Evolutionary conservation across 495 filamentous ascomycete species (phyloP), one percentile per base, ranked within the genome.

Genomic region (Ascodesmis nigricans): DNA sequence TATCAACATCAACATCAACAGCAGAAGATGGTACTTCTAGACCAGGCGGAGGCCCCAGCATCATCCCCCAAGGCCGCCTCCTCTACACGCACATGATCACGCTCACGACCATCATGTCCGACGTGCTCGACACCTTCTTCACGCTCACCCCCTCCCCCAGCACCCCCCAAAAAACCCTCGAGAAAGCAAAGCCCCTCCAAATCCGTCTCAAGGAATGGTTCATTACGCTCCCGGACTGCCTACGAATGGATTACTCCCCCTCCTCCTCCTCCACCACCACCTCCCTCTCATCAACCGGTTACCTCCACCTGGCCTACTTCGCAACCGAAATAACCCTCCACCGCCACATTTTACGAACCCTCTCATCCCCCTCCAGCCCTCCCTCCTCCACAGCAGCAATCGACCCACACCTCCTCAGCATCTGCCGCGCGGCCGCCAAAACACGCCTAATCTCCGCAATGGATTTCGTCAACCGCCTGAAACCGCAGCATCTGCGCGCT

Each of bases 351-450:
- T 66, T 83, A 29, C 73, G 78, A 21, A 75, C 74, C 13, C 58
- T 84, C 22, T 61, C 61, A 36, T 52, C 61, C 0, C 49, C 59
- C 1, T 46, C 55, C 7, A 44, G 46, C 4, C 23, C 21, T 47
- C 45, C 33, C 23, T 25, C 23, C 23, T 25, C 31, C 30, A 27
- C 40, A 40, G 15, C 28, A 9, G 29, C 24, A 29, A 54, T 65
- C 10, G 70, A 79, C 45, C 66, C 74, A 0, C 75, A 80, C 52
- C 69, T 92, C 29, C 67, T 82, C 11, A 81, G 92, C 58, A 92
- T 95, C 49, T 93, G 83, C 57, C 87, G 87, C 33, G 82, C 75
- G 16, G 87, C 87, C 14, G 78, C 78, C 37, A 77, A 80, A 47
- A 77, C 78, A 1, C 66, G 76, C 11, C 59, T 80, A 13, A 75